These are phyloP conservation scores for Coprinopsis sp. DNA, from an alignment of 768 basidiomycete genomes.

Conservation along the genomic window DNA sequence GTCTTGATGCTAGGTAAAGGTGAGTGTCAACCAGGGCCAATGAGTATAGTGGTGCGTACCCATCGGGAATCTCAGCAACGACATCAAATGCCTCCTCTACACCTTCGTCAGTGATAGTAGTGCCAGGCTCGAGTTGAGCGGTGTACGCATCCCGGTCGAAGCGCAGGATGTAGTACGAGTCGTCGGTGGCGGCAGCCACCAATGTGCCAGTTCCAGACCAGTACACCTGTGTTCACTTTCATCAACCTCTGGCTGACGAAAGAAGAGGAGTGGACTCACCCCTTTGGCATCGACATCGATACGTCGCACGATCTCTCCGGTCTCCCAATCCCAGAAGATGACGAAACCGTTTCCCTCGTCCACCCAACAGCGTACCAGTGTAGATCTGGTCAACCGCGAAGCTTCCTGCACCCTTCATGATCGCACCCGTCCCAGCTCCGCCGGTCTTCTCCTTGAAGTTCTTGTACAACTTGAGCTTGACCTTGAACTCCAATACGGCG, in stretches of 20 bases:
- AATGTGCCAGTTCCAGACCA: conserved; percentile 92
- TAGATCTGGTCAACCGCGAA: conserved; percentile 85
- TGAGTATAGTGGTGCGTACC: conserved; percentile 37
- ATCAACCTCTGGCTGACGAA: not conserved
- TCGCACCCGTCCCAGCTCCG: conserved; percentile 44
- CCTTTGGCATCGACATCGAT: conserved; percentile 95
- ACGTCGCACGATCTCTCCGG: conserved; percentile 86
- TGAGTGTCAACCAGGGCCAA: conserved; percentile 19
- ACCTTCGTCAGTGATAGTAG: conserved; percentile 81
- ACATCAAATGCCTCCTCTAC: conserved; percentile 96
- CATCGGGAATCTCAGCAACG: conserved; percentile 81
- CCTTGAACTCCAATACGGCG: conserved; percentile 84
- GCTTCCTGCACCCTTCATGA: conserved; percentile 76
- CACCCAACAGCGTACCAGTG: conserved; percentile 82
- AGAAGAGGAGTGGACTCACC: conserved; percentile 41
- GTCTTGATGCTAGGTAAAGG: conserved; percentile 67
- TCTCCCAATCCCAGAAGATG: conserved; percentile 99
- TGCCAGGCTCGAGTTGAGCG: conserved; percentile 69
- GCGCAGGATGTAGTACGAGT: conserved; percentile 88
- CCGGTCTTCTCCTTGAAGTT: conserved; percentile 86
- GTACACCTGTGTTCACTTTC: conserved; percentile 53
- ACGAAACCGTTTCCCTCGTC: conserved; percentile 86
- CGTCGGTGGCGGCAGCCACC: conserved; percentile 83
- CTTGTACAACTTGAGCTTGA: conserved; percentile 82
- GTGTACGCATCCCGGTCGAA: conserved; percentile 90